Percentiles rank a stretch among this genome's conserved stretches.
phyloP scores from a whole-genome alignment of 2,329 filamentous ascomycete species.

The Verticillium dahliae region DNA sequence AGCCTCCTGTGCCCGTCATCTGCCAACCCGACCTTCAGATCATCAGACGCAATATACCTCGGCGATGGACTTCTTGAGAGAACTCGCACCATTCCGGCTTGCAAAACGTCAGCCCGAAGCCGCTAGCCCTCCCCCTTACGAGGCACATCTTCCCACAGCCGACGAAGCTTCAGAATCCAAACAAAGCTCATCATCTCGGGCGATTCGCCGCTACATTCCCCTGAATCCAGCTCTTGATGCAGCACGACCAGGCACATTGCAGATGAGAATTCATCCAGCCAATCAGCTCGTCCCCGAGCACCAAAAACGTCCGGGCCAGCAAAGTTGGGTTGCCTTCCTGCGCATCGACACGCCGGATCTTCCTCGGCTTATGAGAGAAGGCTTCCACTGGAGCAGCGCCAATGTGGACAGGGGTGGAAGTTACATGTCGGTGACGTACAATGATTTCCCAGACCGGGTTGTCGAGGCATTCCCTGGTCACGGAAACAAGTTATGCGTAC shows the following conservation, averaged over 20 bases:
- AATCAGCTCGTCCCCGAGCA: not conserved
- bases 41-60: too few relatives aligned
- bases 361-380: conserved; percentile 1
- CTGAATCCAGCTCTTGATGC: not conserved
- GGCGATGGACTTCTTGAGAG: too few relatives aligned
- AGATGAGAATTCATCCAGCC: not conserved
- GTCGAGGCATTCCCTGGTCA: not conserved
- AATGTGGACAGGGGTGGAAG: not conserved
- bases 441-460: not conserved
- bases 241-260: not conserved
- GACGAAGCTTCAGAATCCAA: too few relatives aligned
- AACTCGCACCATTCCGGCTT: too few relatives aligned
- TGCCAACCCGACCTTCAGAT: too few relatives aligned
- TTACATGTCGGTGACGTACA: not conserved
- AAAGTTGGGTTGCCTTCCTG: not conserved
- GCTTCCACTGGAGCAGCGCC: not conserved
- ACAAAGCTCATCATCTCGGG: not conserved
- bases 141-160: too few relatives aligned
- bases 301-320: not conserved
- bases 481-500: not conserved
- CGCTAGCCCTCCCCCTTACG: too few relatives aligned
- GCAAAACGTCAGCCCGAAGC: too few relatives aligned
- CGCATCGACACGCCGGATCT: not conserved
- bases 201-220: not conserved
- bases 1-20: too few relatives aligned